Percentiles rank a stretch among this genome's conserved stretches.
phyloP scores from a whole-genome alignment of 164 flowering plant genomes.

The Warburgia ugandensis region DNA sequence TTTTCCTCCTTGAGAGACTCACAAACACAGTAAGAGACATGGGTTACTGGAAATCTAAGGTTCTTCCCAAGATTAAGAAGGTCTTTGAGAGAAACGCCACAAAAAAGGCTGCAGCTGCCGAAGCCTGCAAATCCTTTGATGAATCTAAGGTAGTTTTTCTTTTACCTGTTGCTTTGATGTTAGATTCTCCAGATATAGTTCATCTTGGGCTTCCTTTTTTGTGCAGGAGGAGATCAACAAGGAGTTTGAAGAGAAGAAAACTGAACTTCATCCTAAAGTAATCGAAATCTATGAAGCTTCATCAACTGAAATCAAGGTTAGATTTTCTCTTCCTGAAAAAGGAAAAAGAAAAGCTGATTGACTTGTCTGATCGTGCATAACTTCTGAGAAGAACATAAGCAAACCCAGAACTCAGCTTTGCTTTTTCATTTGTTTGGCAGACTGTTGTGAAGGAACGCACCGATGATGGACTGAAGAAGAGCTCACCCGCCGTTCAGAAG shows the following conservation, averaged over 20 bases:
- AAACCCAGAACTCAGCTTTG: too few relatives aligned
- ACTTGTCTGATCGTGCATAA: too few relatives aligned
- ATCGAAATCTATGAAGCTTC: conserved; percentile 72
- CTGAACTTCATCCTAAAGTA: conserved; percentile 67
- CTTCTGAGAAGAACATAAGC: too few relatives aligned
- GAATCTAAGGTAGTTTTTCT: conserved; percentile 64
- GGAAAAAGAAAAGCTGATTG: too few relatives aligned
- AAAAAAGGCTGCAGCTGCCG: conserved; percentile 74
- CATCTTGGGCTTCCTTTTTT: neutral
- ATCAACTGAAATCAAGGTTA: conserved; percentile 64
- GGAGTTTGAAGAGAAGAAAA: conserved; percentile 80
- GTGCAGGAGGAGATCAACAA: conserved; percentile 52
- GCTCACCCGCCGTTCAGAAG: conserved; percentile 52
- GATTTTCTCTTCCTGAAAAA: too few relatives aligned
- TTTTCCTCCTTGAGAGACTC: too few relatives aligned
- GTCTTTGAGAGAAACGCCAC: conserved; percentile 47
- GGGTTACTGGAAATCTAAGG: conserved; percentile 85
- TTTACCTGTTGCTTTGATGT: neutral
- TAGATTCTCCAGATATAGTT: too few relatives aligned
- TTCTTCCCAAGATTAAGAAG: conserved; percentile 83
- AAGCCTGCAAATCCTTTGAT: conserved; percentile 69
- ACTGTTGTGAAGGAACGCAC: conserved; percentile 56
- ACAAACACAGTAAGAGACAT: too few relatives aligned
- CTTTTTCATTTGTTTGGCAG: too few relatives aligned
- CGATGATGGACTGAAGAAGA: conserved; percentile 58